Evolutionary conservation across 2,329 filamentous ascomycete species (phyloP).

Genomic region (Aureobasidium zeae): DNA sequence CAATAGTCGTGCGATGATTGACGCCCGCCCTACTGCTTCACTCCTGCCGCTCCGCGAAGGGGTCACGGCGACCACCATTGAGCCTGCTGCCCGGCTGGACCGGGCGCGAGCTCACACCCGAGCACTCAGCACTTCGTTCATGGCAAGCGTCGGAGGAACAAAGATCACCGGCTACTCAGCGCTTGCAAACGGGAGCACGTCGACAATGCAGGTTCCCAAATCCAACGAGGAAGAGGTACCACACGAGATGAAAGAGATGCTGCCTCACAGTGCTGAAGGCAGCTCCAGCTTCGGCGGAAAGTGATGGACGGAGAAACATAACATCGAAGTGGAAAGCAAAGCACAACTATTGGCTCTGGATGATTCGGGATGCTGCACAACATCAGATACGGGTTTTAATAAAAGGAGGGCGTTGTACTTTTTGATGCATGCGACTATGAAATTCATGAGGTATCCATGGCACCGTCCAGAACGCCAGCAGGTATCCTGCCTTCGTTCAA

Average conservation of each 20-base stretch:
- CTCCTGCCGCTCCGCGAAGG: neutral
- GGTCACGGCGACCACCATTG: neutral
- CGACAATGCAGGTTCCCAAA: neutral
- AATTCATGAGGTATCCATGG: conserved; percentile 28
- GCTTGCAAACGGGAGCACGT: neutral
- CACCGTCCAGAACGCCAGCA: conserved; percentile 23
- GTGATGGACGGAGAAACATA: neutral
- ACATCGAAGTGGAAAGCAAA: neutral
- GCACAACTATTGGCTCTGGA: no score
- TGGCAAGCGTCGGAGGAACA: neutral
- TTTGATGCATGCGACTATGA: neutral
- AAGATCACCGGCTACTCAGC: conserved; percentile 1
- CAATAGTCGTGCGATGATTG: neutral
- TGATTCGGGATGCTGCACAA: neutral
- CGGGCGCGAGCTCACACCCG: neutral
- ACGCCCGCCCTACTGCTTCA: neutral
- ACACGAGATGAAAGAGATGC: neutral
- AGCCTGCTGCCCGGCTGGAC: neutral
- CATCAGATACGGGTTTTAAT: conserved; percentile 2
- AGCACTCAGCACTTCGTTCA: neutral
- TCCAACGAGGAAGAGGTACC: neutral
- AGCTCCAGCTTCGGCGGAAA: neutral
- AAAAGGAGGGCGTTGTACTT: neutral
- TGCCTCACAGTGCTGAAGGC: neutral
- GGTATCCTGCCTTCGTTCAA: conserved; percentile 82